Evolutionary conservation across 2,329 filamentous ascomycete species (phyloP), one percentile per base, ranked within the genome.

Genomic region (Colletotrichum sp.): DNA sequence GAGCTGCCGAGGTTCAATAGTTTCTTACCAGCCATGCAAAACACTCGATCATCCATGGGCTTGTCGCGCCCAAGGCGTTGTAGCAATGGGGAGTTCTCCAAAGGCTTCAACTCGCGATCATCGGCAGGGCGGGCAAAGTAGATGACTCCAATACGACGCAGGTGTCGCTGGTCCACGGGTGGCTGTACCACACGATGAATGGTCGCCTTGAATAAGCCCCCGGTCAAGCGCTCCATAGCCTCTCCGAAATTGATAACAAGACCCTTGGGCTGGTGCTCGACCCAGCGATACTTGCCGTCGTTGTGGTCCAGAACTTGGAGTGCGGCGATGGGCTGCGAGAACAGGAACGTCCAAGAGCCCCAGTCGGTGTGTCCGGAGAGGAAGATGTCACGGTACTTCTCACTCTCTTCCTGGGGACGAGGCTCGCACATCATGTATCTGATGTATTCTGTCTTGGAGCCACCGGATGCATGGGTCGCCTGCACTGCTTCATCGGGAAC

Each of bases 321-420:
- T 0, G 84, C 85, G 1, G 84, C 80, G 9, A 87, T 83, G 21
- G 84, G 82, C 75, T 86, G 85, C 30, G 81, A 83, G 81, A 85
- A 84, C 15, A 86, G 80, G 18, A 87, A 80, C 0, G 84, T 86
- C 36, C 85, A 79, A 8, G 82, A 83, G 13, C 84, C 85, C 75
- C 44, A 86, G 70, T 87, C 85, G 5, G 85, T 86, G 78, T 87
- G 85, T n/a, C 83, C 85, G 12, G 84, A 80, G 5, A 84, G 83
- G 80, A 83, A 86, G n/a, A 84, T 82, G 76, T 85, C 82, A 12
- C 84, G 79, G 63, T 83, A 83, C 67, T 82, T 83, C 34, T 80
- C 80, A 60, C 85, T 84, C n/a, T 84, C 84, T 30, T 81, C 82
- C 9, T 77, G 78, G 8, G 81, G 78, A 9, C 85, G 80, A 12